Conservation (phyloP, 2,329 filamentous ascomycete genomes). For the Xylaria polymorpha region DNA sequence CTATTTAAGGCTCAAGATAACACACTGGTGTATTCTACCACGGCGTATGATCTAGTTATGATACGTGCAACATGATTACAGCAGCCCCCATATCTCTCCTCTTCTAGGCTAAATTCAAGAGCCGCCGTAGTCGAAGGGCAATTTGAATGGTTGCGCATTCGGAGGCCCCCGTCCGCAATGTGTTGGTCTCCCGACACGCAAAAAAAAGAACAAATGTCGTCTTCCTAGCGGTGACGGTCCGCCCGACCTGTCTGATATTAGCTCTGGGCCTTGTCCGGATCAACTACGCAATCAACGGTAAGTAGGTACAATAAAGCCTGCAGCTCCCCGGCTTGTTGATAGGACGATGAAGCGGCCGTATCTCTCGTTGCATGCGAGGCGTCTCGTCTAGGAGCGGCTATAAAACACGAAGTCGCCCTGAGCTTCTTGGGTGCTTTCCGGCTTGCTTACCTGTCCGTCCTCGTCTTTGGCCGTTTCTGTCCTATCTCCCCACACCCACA, state of each 20-base stretch:
- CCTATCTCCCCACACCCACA: not conserved
- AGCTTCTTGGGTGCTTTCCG: not conserved
- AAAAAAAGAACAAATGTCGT: conserved; percentile 25
- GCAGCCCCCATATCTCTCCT: conserved; percentile 7
- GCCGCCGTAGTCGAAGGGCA: conserved; percentile 21
- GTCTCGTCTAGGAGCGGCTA: not conserved
- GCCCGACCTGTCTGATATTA: conserved; percentile 43
- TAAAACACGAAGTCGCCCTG: conserved; percentile 9
- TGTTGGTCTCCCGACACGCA: conserved; percentile 24
- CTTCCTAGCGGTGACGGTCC: conserved; percentile 38
- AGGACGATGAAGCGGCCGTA: not conserved
- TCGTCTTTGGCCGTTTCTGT: not conserved
- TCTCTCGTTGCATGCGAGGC: not conserved
- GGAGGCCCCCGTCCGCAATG: conserved; percentile 40
- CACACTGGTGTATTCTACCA: conserved; percentile 8
- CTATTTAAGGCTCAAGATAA: not conserved
- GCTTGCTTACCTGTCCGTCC: not conserved
- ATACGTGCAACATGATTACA: conserved; percentile 5
- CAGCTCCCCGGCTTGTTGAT: conserved; percentile 21
- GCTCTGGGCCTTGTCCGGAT: conserved; percentile 40
- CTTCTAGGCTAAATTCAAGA: conserved; percentile 45
- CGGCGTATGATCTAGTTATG: not conserved
- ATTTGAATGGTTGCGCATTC: conserved; percentile 36
- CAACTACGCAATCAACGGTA: conserved; percentile 35
- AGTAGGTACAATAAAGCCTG: conserved; percentile 11